phyloP scores from a whole-genome alignment of 306 rosid species.

The Amphicarpaea edgeworthii region DNA sequence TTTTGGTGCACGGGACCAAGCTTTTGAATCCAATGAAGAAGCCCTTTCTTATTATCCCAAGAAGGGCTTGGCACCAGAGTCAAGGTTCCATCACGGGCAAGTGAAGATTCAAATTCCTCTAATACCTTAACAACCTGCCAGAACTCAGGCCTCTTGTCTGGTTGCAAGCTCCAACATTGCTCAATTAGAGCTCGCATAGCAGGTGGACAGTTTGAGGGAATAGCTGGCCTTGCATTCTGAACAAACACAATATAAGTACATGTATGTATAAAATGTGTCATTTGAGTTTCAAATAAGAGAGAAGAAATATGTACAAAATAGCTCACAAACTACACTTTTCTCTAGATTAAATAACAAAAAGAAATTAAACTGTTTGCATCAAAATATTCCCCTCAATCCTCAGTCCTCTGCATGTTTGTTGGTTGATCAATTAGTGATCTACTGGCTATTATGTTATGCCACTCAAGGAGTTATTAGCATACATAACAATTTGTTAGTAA shows the following conservation, averaged over 20 bases:
- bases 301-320: background rate
- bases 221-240: slow-evolving; percentile 79
- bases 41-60: slow-evolving; percentile 87
- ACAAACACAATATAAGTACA: slow-evolving; percentile 39
- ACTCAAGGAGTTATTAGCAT: slow-evolving; percentile 7
- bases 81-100: slow-evolving; percentile 74
- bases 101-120: slow-evolving; percentile 79
- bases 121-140: slow-evolving; percentile 90
- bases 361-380: slow-evolving; percentile 12
- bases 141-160: slow-evolving; percentile 89
- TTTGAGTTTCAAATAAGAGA: background rate
- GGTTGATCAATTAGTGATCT: background rate
- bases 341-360: background rate
- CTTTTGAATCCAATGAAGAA: slow-evolving; percentile 90
- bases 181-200: slow-evolving; percentile 83
- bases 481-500: background rate
- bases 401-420: background rate
- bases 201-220: slow-evolving; percentile 71
- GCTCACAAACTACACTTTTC: background rate
- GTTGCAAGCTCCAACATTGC: slow-evolving; percentile 87
- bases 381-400: background rate
- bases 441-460: background rate
- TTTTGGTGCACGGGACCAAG: slow-evolving; percentile 73
- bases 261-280: background rate
- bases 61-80: slow-evolving; percentile 53